Base-by-base conservation (phyloP, 2,329 filamentous ascomycete species). In the Ophiocordyceps robertsii region DNA sequence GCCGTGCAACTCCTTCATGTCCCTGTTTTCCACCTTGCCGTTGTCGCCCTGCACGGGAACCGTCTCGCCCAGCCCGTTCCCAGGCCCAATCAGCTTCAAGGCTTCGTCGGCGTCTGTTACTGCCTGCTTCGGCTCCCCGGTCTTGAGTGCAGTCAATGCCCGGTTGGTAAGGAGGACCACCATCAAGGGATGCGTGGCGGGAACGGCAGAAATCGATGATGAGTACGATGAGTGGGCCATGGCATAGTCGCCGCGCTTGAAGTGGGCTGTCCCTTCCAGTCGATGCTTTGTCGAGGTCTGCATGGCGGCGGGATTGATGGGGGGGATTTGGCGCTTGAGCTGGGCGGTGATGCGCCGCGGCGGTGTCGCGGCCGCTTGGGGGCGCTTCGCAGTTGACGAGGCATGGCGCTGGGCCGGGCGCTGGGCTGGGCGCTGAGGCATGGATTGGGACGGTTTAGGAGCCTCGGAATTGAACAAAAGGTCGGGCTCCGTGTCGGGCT, bases 91-190 rank as follows among this genome's bases (percentile, higher is more conserved):
- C 35, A 95, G 68, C 13, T 70, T 67, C 17, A 98, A 66, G 1
- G 87, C 88, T 2, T 75, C 71, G 54, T 96, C 88, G 10, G 89
- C 85, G 58, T 98, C 90, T 1, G 74, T 69, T 16, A 96, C 79
- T 1, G 90, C 88, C 44, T 82, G 77, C 60, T 94, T 95, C 0
- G 90, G 84, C 52, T 94, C 87, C 38, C 92, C 92, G 0, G 84
- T 90, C 62, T 96, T 96, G 43, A 96, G 70, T 4, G 83, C 82
- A 1, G 90, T 95, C 49, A 96, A 70, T 4, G 92, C 84, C 42
- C 87, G 85, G 58, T 98, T 98, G 53, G 85, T 90, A 19, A 94
- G 77, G 7, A 96, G 73, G n/a, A 96, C 69, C 45, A 96, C 92
- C 16, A 77, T 77, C 21, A 96, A 70, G 0, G 90, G 90, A 58